phyloP scores from a whole-genome alignment of 2,329 filamentous ascomycete species.

The Exophiala viscosa region DNA sequence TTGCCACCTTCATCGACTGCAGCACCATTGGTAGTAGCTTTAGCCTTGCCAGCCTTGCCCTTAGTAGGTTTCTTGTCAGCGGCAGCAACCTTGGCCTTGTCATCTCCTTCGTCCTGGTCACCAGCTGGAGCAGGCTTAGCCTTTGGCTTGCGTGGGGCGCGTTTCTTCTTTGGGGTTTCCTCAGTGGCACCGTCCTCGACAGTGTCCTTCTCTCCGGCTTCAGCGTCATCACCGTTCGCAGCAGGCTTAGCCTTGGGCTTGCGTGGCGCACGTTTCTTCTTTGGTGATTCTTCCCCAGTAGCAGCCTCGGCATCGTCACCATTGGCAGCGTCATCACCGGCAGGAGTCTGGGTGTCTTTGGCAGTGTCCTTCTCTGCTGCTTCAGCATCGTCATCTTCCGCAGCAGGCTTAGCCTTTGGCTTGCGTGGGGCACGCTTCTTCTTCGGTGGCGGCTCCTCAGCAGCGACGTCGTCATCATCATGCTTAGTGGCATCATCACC shows the following conservation, averaged over 20 bases:
- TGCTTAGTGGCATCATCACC: background rate
- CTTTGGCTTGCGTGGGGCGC: background rate
- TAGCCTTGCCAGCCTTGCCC: background rate
- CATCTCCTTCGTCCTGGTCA: background rate
- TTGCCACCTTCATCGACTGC: slow-evolving; percentile 1
- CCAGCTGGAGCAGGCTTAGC: background rate
- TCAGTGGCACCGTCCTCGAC: background rate
- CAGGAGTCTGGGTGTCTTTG: too few relatives aligned
- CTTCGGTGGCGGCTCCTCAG: background rate
- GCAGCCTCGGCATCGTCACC: slow-evolving; percentile 18
- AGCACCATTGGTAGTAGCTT: background rate
- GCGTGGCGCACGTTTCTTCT: background rate
- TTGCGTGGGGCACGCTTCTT: background rate
- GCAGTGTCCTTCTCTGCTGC: too few relatives aligned
- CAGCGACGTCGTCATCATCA: background rate
- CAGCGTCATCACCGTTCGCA: background rate
- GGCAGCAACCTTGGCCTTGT: background rate
- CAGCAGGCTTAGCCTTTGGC: background rate
- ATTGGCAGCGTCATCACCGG: background rate
- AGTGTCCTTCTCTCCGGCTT: background rate
- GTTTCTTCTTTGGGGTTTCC: slow-evolving; percentile 21
- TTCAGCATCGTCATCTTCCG: background rate
- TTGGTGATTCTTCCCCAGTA: slow-evolving; percentile 3
- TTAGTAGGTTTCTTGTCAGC: background rate
- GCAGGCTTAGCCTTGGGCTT: background rate